Base-by-base conservation (phyloP, 306 rosid genomes). In the Cicer bijugum region DNA sequence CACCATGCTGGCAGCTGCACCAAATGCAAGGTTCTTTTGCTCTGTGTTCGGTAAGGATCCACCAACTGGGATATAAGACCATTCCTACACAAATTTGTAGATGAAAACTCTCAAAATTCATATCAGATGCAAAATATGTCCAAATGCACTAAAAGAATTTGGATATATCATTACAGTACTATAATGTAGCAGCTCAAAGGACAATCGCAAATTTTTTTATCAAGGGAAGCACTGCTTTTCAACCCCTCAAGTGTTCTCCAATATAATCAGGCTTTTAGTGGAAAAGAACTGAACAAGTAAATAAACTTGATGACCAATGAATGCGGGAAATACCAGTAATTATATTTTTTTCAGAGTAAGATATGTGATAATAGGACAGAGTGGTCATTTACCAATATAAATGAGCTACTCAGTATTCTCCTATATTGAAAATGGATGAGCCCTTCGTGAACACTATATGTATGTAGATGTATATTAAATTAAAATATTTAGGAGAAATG, bases 1-100 rank as follows among this genome's bases (percentile, higher is more conserved):
- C 81, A 94, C 99, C 97, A 94, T 87, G 84, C 97, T 84, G 60
- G 99, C 99, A 82, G 99, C 99, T 46, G 97, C 95, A 79, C 99
- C 99, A 81, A 91, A 91, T 60, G 97, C 99, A 71, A 94, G 96
- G 80, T 94, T 94, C 81, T 87, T 94, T 75, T 94, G 99, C 80
- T 82, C 97, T 75, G 96, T 94, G 81, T 91, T 94, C 6, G 99
- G 99, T 75, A 94, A 86, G 56, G 96, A 94, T 71, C 99, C 99
- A 66, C 97, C 99, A 48, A 94, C 97, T 45, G 99, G 99, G 71
- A 94, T 94, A 85, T 92, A 94, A 61, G 99, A 94, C 97, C 99
- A 94, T 83, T 89, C 99, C 99, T 94, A 84, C 20, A 47, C 37
- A 77, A 64, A 15, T 43, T 63, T 10, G 79, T 40, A 78, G 20